These are phyloP conservation scores for Hyaloscypha finlandica DNA, from an alignment of 495 filamentous ascomycete genomes.

Conservation along the genomic window DNA sequence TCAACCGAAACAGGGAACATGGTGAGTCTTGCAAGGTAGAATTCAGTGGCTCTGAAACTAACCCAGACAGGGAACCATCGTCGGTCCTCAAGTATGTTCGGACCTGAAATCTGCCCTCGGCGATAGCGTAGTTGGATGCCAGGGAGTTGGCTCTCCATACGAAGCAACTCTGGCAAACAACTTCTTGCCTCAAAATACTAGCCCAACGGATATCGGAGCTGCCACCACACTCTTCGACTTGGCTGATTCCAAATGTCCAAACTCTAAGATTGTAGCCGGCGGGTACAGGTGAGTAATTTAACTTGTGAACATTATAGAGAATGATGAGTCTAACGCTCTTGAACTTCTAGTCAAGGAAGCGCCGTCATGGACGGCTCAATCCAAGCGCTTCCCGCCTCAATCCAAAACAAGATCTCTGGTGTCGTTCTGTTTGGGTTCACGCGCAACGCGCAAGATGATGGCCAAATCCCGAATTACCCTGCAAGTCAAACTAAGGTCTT, in stretches of 20 bases:
- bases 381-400: constrained; percentile 39
- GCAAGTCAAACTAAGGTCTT: constrained; percentile 46
- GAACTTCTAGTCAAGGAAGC: constrained; percentile 52
- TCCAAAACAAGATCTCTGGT: constrained; percentile 51
- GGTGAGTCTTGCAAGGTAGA: constrained; percentile 34
- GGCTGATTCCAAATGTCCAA: constrained; percentile 20
- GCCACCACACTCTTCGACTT: constrained; percentile 17
- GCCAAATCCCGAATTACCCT: constrained; percentile 50
- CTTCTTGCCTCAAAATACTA: constrained; percentile 33
- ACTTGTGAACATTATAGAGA: background rate
- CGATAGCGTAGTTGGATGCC: constrained; percentile 39
- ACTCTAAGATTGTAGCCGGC: constrained; percentile 15
- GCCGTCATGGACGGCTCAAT: constrained; percentile 54
- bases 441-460: constrained; percentile 53
- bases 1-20: constrained; percentile 55
- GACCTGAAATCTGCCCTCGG: constrained; percentile 37
- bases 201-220: constrained; percentile 18
- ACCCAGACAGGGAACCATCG: constrained; percentile 36
- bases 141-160: constrained; percentile 42
- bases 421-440: constrained; percentile 59
- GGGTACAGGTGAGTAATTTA: constrained; percentile 27
- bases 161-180: constrained; percentile 41
- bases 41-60: background rate
- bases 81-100: constrained; percentile 40
- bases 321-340: background rate